Evolutionary conservation across 2,329 filamentous ascomycete genomes (phyloP), one percentile per base, ranked within the genome.

Genomic region (Scedosporium aurantiacum): DNA sequence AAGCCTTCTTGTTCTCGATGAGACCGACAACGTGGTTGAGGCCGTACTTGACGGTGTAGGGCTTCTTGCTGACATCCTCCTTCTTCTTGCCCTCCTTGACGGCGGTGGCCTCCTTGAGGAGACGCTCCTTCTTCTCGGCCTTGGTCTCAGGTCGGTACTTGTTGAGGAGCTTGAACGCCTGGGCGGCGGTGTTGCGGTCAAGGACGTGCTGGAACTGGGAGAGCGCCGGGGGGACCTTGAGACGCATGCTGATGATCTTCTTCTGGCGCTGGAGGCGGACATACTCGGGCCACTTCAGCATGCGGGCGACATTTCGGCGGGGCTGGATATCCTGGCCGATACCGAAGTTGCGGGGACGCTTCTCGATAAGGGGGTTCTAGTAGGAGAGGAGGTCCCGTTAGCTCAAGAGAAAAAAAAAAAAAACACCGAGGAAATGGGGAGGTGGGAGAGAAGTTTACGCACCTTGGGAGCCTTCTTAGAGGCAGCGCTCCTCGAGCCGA

Each of bases 71-170:
- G 76, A 96, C 93, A 73, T 96, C 92, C 86, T 99, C 95, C 90
- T 97, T 97, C 90, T 97, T 99, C 90, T 97, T 97, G 79, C 95
- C 94, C 80, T 97, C 92, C 77, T 91, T 87, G 77, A 99, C 86
- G 73, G 94, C 95, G 72, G 92, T 96, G 68, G 95, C 94, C 86
- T 99, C 94, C 86, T 96, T 91, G 78, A 90, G 86, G 68, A 99
- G 85, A 81, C 94, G 91, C 84, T 99, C 95, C 88, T 97, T 99
- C 91, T 99, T 99, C 88, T 97, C 93, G 72, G 84, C 82, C 88
- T 97, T 97, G 79, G 90, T 95, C 86, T 99, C 94, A 70, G 94
- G 94, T 73, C 93, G 91, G 89, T 99, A 99, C 86, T 99, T 99
- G 90, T 96, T 96, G 76, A 99, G 90, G 75, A 99, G 88, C 87